A percentile compares a stretch with the other conserved stretches of the same genome.
Conservation (phyloP, 441 rosid genomes). For the Metrosideros polymorpha region DNA sequence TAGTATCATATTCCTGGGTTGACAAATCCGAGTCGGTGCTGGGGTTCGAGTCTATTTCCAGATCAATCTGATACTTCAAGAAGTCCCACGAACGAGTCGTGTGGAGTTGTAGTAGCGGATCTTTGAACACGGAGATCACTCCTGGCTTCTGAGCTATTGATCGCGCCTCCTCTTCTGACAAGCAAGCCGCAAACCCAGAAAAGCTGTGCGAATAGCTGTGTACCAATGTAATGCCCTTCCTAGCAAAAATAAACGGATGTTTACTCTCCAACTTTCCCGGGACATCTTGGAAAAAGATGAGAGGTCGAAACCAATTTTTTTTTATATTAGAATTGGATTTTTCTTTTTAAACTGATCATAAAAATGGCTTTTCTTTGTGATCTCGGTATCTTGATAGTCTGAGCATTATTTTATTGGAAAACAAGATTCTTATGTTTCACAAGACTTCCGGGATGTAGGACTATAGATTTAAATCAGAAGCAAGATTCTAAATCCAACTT, state of each 20-base stretch:
- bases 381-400: not conserved
- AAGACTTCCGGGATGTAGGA: not conserved
- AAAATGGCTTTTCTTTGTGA: not conserved
- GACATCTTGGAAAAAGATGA: not conserved
- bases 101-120: slow-evolving; percentile 52
- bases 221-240: slow-evolving; percentile 39
- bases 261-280: not conserved
- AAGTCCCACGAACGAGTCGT: slow-evolving; percentile 96
- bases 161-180: slow-evolving; percentile 57
- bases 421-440: not conserved
- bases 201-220: slow-evolving; percentile 53
- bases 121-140: slow-evolving; percentile 77
- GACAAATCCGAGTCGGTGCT: slow-evolving; percentile 12
- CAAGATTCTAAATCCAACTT: not conserved
- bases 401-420: not conserved
- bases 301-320: not conserved
- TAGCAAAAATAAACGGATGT: not conserved
- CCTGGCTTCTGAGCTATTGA: slow-evolving; percentile 42
- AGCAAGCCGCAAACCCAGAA: slow-evolving; percentile 73
- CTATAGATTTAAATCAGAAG: not conserved
- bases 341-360: not conserved
- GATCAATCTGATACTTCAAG: slow-evolving; percentile 47
- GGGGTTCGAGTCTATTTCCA: slow-evolving; percentile 28
- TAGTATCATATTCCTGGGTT: slow-evolving; percentile 20
- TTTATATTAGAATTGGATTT: not conserved